Conservation (phyloP, 83 land plant genomes). For the Picea mariana region DNA sequence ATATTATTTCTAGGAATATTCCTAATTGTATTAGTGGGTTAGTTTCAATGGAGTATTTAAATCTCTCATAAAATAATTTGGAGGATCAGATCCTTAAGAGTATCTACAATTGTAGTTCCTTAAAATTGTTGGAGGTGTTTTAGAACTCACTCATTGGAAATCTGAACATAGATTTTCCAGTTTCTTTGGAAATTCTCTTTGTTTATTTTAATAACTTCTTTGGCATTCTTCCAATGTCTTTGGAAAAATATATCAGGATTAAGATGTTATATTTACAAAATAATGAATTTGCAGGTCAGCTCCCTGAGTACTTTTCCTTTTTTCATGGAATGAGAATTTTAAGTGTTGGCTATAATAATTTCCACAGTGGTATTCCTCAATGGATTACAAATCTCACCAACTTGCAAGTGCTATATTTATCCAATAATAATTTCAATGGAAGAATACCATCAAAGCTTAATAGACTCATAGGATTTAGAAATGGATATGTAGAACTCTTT, state of each 20-base stretch:
- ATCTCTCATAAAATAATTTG: not conserved
- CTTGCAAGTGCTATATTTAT: too few relatives aligned
- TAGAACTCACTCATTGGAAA: not conserved
- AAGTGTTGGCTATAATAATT: too few relatives aligned
- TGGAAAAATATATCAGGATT: not conserved
- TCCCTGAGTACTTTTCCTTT: too few relatives aligned
- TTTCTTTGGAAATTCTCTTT: not conserved
- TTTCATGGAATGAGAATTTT: too few relatives aligned
- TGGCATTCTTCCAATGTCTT: not conserved
- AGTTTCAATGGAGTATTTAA: not conserved
- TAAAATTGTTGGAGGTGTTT: not conserved
- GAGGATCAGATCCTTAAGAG: not conserved
- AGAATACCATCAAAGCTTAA: too few relatives aligned
- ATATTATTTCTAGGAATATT: not conserved
- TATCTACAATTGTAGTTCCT: not conserved
- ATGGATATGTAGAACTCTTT: too few relatives aligned
- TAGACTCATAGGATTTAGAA: too few relatives aligned
- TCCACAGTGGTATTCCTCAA: too few relatives aligned
- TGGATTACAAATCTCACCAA: too few relatives aligned
- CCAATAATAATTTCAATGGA: too few relatives aligned
- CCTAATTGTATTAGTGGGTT: not conserved
- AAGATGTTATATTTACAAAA: too few relatives aligned
- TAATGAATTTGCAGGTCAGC: too few relatives aligned
- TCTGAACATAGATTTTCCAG: not conserved
- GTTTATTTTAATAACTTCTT: not conserved